A percentile compares a stretch with the other conserved stretches of the same genome.
These are phyloP conservation scores for Papiliotrema terrestris DNA, from an alignment of 1,284 basidiomycete genomes.

Conservation along the genomic window DNA sequence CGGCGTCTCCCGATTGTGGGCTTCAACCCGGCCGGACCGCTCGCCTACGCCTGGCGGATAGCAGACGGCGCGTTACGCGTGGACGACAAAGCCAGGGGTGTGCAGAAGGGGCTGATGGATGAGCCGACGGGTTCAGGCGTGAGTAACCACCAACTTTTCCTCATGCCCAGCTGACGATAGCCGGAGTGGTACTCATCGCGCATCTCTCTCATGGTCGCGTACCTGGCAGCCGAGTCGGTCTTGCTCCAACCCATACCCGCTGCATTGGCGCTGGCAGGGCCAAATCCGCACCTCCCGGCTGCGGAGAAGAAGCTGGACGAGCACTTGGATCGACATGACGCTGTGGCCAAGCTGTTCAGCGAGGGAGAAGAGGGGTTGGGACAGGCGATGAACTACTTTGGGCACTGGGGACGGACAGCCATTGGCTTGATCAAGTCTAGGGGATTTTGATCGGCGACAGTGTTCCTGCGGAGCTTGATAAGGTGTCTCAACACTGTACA, in stretches of 20 bases:
- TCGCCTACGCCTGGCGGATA: constrained; percentile 40
- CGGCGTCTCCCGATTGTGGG: constrained; percentile 28
- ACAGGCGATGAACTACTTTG: constrained; percentile 25
- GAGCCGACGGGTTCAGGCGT: constrained; percentile 40
- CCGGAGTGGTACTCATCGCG: constrained; percentile 41
- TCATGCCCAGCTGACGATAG: constrained; percentile 2
- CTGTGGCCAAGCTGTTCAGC: constrained; percentile 8
- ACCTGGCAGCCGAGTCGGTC: constrained; percentile 33
- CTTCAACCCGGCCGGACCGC: constrained; percentile 29
- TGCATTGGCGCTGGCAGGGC: background rate
- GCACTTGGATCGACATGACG: constrained; percentile 25
- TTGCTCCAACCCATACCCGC: constrained; percentile 34
- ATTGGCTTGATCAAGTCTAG: constrained; percentile 35
- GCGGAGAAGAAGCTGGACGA: constrained; percentile 24
- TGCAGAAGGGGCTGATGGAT: constrained; percentile 30
- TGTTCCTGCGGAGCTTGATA: background rate
- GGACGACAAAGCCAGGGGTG: constrained; percentile 9
- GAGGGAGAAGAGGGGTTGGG: constrained; percentile 26
- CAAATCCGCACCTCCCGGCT: constrained; percentile 28
- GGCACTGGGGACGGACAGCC: constrained; percentile 26
- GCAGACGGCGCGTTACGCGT: constrained; percentile 31
- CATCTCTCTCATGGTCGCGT: constrained; percentile 30
- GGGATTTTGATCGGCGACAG: constrained; percentile 21
- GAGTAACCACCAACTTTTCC: background rate
- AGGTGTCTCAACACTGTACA: too few species aligned